Conservation (phyloP, 495 filamentous ascomycete species). For the Annulohypoxylon bovei region DNA sequence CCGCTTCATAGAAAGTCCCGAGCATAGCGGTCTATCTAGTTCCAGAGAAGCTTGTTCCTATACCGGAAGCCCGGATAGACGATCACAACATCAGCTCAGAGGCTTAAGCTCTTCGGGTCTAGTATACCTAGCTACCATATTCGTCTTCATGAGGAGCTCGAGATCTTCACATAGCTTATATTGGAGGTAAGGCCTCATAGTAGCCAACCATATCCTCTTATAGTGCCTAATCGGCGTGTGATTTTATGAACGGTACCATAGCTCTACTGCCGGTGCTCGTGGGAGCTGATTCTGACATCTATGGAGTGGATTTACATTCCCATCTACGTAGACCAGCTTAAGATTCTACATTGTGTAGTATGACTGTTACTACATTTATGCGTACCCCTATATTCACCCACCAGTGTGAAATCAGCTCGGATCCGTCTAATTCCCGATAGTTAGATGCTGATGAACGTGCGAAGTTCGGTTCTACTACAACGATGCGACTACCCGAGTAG, state of each 20-base stretch:
- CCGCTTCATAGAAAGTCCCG: conserved; percentile 28
- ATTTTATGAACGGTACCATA: background rate
- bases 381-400: background rate
- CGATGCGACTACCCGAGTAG: background rate
- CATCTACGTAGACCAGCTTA: background rate
- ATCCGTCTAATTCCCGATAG: background rate
- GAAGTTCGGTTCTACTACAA: too few species aligned
- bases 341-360: background rate
- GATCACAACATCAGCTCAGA: background rate
- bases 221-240: background rate
- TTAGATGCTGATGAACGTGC: background rate
- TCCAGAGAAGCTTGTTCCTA: background rate
- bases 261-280: too few species aligned
- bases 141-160: too few species aligned
- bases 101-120: background rate
- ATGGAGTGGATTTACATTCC: background rate
- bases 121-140: too few species aligned
- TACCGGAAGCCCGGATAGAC: background rate
- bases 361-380: background rate
- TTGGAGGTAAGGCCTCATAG: background rate
- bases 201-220: background rate
- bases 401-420: background rate
- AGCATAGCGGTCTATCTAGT: background rate
- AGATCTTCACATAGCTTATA: background rate
- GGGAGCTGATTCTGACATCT: background rate